Base-by-base conservation (phyloP, 2,329 filamentous ascomycete genomes). In the Aspergillus arachidicola region DNA sequence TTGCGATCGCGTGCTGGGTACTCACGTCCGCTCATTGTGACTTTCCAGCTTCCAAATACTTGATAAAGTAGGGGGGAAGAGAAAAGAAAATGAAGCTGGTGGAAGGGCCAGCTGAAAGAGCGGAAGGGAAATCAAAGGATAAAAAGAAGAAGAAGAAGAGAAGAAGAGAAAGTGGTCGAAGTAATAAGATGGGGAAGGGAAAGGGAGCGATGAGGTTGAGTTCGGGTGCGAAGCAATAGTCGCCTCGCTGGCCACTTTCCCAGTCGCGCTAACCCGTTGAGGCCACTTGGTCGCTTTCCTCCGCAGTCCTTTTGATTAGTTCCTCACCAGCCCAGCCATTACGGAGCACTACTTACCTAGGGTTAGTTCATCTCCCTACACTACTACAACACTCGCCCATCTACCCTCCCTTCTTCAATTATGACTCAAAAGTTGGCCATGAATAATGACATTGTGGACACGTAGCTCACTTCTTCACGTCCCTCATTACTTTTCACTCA, bases 11-110 rank as follows among this genome's bases (percentile, higher is more conserved):
- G 70, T 75, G 71, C 66, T 67, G 66, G 68, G 57, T 60, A 85
- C 84, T 83, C 79, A 86, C 84, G 81, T 79, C 84, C 84, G 79
- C 84, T 86, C 84, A 86, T 86, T 76, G 74, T 85, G 81, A 80
- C 80, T 71, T 70, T 72, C 66, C 72, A 74, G 71, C 73, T 72
- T 74, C 76, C 72, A 69, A 69, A 38, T 21, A 55, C 65, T 70
- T 66, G 66, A 58, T 50, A 67, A 64, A 73, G 61, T 64, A 62
- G 41, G 60, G 54, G 11, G 61, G 57, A 57, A 64, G 45, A 64
- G 32, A 71, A 69, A 69, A 66, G 67, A 67, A 64, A 67, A 69
- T 50, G 69, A 73, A 75, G 72, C 72, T 71, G 73, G 69, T 66
- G 69, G 65, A 63, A 67, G 61, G 64, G 66, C 77, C 75, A 78